Conservation (phyloP, 306 rosid genomes). For the Mimosa bimucronata region DNA sequence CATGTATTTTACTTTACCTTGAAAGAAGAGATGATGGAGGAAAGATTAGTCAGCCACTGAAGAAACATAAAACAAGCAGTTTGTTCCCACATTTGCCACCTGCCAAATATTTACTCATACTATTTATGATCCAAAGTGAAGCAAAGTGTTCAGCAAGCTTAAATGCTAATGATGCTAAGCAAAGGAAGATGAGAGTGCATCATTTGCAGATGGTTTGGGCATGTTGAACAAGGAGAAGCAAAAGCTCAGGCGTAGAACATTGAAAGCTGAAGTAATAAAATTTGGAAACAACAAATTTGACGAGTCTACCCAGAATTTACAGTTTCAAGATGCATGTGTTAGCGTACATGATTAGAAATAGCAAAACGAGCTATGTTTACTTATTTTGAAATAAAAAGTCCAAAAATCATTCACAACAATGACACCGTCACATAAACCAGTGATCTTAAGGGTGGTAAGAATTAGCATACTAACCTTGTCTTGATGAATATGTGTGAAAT, state of each 20-base stretch:
- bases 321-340: neutral
- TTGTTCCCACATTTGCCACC: slow-evolving; percentile 80
- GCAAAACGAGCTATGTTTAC: neutral
- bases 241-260: neutral
- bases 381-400: neutral
- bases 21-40: slow-evolving; percentile 59
- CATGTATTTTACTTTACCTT: slow-evolving; percentile 59
- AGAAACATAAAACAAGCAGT: slow-evolving; percentile 42
- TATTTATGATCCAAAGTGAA: slow-evolving; percentile 32
- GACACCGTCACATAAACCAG: slow-evolving; percentile 1
- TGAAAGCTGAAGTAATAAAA: neutral
- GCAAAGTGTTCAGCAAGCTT: slow-evolving; percentile 6
- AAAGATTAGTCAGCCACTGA: slow-evolving; percentile 53
- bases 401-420: slow-evolving; percentile 11
- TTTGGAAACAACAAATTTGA: neutral
- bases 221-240: neutral
- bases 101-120: slow-evolving; percentile 48
- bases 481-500: slow-evolving; percentile 77
- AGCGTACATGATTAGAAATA: neutral
- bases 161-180: neutral
- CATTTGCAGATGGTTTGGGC: neutral
- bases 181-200: neutral
- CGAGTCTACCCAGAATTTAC: neutral
- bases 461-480: slow-evolving; percentile 67
- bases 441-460: slow-evolving; percentile 29